Evolutionary conservation across 257 asterid species (phyloP), one percentile per base, ranked within the genome.

Genomic region (Ilex asprella): DNA sequence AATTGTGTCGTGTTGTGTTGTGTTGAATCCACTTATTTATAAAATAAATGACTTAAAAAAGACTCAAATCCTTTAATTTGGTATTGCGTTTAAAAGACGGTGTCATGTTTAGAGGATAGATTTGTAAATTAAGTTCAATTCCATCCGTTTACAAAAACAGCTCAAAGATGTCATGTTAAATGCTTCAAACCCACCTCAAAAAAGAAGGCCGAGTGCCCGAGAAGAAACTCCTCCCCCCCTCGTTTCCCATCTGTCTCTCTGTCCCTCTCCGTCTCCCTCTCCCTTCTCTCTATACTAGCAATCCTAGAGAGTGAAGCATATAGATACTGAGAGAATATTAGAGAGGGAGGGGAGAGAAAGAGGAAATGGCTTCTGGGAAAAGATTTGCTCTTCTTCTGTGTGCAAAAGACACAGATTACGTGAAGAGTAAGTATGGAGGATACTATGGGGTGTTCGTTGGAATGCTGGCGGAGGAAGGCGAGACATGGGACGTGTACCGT

Each of bases 401-500:
- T 71, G 98, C 98, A 7, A 94, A 91, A 2, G 98, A 88, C 62
- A 82, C 96, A 0, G 98, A 91, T 21, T 86, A 91, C 83, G 98
- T 91, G 74, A 91, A 86, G 78, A 86, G 84, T 56, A 66, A 77
- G 50, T 88, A 91, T 67, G 96, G 98, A 31, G 98, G 98, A 0
- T 91, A 91, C 57, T 88, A 78, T 56, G 96, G 96, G 3, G 94
- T 91, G 2, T 91, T 86, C 70, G 87, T 79, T 43, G 57, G 78
- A 82, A 88, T 91, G 94, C 91, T 91, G 72, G 81, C 75, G 14
- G 98, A 91, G 47, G 95, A 91, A 52, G 96, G 96, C 2, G 98
- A 91, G 43, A 76, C 66, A 1, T 91, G 98, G 98, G 81, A 80
- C 59, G 64, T 84, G 41, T 91, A 67, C 60, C 73, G 62, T n/a